Percentiles rank a stretch among this genome's conserved stretches.
phyloP scores from a whole-genome alignment of 805 yeast species.

The Pichia cabralensis region DNA sequence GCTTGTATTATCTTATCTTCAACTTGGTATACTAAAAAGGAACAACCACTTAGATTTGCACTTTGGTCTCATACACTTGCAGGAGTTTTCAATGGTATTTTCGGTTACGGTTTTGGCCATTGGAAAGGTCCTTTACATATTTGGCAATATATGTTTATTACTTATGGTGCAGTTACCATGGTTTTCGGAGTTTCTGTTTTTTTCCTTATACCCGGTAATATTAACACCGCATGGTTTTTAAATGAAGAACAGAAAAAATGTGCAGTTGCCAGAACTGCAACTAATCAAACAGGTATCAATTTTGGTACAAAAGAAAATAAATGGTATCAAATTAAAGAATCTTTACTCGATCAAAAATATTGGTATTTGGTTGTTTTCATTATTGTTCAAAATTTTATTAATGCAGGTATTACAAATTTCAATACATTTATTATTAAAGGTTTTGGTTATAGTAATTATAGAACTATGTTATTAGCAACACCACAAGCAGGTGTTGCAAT shows the following conservation, averaged over 20 bases:
- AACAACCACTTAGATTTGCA: conserved; percentile 19
- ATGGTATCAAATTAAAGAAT: conserved; percentile 33
- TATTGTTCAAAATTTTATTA: conserved; percentile 38
- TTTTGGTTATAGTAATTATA: conserved; percentile 18
- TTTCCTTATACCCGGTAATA: conserved; percentile 33
- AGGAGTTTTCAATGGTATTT: conserved; percentile 11
- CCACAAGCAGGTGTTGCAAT: conserved; percentile 19
- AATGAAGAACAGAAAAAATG: conserved; percentile 27
- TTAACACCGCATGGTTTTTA: conserved; percentile 35
- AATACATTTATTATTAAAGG: conserved; percentile 36
- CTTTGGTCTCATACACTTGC: conserved; percentile 11
- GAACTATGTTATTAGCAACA: conserved; percentile 22
- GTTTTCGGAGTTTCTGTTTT: conserved; percentile 6
- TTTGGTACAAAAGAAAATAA: conserved; percentile 28
- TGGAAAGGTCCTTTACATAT: conserved; percentile 7
- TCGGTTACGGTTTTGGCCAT: conserved; percentile 8
- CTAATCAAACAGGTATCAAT: conserved; percentile 31
- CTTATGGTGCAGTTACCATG: conserved; percentile 9
- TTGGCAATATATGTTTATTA: conserved; percentile 37
- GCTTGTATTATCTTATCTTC: conserved; percentile 22
- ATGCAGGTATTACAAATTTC: conserved; percentile 48
- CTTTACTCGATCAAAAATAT: conserved; percentile 30
- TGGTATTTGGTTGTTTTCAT: conserved; percentile 24
- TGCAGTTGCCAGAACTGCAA: conserved; percentile 22
- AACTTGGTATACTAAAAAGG: conserved; percentile 11